Base-by-base conservation (phyloP, 352 stramenopile species). In the Phytophthora quininea region DNA sequence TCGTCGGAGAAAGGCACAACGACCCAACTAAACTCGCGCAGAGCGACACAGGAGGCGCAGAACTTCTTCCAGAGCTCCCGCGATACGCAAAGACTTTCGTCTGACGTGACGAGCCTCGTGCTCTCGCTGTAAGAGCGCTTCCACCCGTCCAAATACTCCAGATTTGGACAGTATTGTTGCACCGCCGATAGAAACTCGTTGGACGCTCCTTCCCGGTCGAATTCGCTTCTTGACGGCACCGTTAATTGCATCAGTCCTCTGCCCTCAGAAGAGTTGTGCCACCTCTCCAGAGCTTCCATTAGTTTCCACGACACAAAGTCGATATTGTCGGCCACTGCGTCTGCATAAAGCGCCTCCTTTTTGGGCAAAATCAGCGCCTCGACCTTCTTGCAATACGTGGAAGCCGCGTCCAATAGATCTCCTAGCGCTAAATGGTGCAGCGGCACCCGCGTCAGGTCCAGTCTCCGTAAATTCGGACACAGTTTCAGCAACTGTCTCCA, bases 11-110 rank as follows among this genome's bases (percentile, higher is more conserved):
- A 91, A 0, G 83, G 83, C 42, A 91, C 67, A 14, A 89, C 67
- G n/a, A 84, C 74, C 83, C 83, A 91, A 53, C 83, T 87, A 62
- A 91, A 86, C 61, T 89, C 83, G 8, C 79, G 69, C 48, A 91
- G 52, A 0, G 54, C 38, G 15, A 64, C 53, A 31, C 83, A 89
- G 3, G 60, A 64, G 8, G 59, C 52, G 40, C 80, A 88, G 50
- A 89, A 91, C 2, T 32, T 42, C 5, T 66, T 74, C 80, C 80
- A 89, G 3, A 82, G 62, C 27, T 74, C 61, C 9, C 67, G 43
- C 12, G 69, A 59, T 12, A 78, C 59, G 58, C 69, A 69, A 42
- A 79, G 58, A 62, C 69, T 83, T 40, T 81, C 73, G 46, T 84
- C 67, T 0, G 67, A 85, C 10, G 66, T 49, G 19, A 84, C 67